Evolutionary conservation across 768 basidiomycete species (phyloP), one percentile per base, ranked within the genome.

Genomic region (Jaapia argillacea): DNA sequence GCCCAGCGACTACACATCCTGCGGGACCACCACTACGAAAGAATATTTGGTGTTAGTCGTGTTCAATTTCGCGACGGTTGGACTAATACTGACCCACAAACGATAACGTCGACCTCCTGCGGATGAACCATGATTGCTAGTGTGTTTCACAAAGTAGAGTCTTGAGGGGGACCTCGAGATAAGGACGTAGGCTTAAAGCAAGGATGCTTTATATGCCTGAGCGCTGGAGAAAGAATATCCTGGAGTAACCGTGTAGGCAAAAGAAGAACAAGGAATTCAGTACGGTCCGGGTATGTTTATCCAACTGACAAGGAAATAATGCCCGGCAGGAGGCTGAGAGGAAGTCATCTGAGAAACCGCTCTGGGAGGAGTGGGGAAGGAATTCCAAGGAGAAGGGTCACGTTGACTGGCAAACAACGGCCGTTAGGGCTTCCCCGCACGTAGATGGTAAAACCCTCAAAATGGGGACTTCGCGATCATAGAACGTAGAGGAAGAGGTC

Each of bases 71-170:
- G n/a, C n/a, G n/a, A n/a, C n/a, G n/a, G n/a, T n/a, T n/a, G 37
- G 21, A 38, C 10, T 21, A 7, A 21, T 10, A 21, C 61, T 42
- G 51, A 68, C 67, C 81, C 81, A 47, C 68, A 69, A 44, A 83
- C 76, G 49, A 83, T 81, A 45, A 82, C 65, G 63, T 82, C 81
- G 59, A 83, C 81, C 70, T 81, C 79, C 54, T 80, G 72, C 45
- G 78, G 77, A 54, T 79, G 79, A 46, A 63, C 64, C 62, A 64
- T 68, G 48, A 38, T 21, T 38, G 37, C 16, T 16, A 33, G 28
- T 10, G 28, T 10, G 16, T 33, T 33, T 10, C 10, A 10, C 10
- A 33, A 33, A 10, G 28, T 10, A 33, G 28, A 16, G 28, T 10
- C 16, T 33, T 16, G 28, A 33, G 28, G 16, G 10, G 28, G 16